Base-by-base conservation (phyloP, 805 yeast species). In the Saturnispora sanitii region DNA sequence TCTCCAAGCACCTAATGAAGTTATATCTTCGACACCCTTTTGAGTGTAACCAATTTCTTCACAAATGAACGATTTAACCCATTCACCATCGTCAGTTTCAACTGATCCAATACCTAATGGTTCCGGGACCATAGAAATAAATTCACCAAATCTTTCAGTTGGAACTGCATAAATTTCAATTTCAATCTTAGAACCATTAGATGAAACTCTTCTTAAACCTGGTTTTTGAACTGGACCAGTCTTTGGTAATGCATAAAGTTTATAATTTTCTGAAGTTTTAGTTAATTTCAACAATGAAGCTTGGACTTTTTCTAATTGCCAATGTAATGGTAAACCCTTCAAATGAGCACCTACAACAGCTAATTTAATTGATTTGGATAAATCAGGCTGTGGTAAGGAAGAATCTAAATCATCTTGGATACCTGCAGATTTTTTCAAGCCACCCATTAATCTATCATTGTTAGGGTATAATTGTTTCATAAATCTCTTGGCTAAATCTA, bases 291-390 rank as follows among this genome's bases (percentile, higher is more conserved):
- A 54, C 41, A 84, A 75, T 2, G 75, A 62, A 23, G 97, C 97
- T 52, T 79, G 75, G 34, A 81, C 92, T 58, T 82, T 75, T 52
- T 82, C 81, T 46, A 90, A 69, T 66, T 90, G 98, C 96, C 96
- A 88, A 62, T 90, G 87, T 51, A 90, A 70, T 36, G 87, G 87
- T 68, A 86, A 73, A 1, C 95, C 96, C 42, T 77, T 68, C 49
- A 92, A 69, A 57, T 90, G 98, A 36, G 96, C 96, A 42, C 98
- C 98, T 36, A 90, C 97, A 28, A 92, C 98, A 1, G 96, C 96
- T 43, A 90, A 64, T 46, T 79, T 71, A 45, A 86, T 67, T 8
- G 73, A 65, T 26, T 61, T 47, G 1, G 67, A 58, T 21, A 63
- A 50, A 33, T 61, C 56, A 19, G 68, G 64, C 30, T 58, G 48